phyloP scores from a whole-genome alignment of 306 rosid genomes.

The Pyrus betulifolia region DNA sequence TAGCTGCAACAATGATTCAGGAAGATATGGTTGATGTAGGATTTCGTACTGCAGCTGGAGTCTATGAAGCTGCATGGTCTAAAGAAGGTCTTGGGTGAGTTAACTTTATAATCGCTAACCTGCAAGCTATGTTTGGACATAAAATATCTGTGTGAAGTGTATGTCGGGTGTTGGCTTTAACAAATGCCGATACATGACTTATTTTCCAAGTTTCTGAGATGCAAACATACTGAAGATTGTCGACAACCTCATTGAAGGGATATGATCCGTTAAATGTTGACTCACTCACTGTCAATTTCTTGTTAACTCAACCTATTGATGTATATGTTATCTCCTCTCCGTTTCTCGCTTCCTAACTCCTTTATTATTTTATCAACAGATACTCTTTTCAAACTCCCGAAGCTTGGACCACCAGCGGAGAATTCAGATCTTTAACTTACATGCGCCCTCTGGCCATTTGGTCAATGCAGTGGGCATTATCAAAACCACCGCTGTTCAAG shows the following conservation, averaged over 20 bases:
- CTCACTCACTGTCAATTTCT: neutral
- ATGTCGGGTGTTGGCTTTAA: no score
- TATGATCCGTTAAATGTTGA: neutral
- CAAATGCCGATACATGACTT: neutral
- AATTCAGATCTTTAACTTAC: slow-evolving; percentile 66
- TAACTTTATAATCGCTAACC: neutral
- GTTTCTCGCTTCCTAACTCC: slow-evolving; percentile 10
- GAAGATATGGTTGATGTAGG: slow-evolving; percentile 76
- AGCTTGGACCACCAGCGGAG: slow-evolving; percentile 63
- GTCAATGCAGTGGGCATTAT: slow-evolving; percentile 96
- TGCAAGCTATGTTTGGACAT: neutral
- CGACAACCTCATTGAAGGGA: neutral
- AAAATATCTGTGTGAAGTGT: neutral
- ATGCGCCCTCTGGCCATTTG: slow-evolving; percentile 98
- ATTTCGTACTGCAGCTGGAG: slow-evolving; percentile 73
- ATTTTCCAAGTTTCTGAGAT: neutral
- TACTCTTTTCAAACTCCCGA: slow-evolving; percentile 92
- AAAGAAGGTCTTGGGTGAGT: slow-evolving; percentile 76
- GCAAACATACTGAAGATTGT: neutral
- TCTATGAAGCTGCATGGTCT: slow-evolving; percentile 85
- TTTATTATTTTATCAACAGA: slow-evolving; percentile 34
- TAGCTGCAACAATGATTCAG: slow-evolving; percentile 94
- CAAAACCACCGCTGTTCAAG: slow-evolving; percentile 31
- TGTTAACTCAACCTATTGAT: neutral
- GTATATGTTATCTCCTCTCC: neutral